These are phyloP conservation scores for Paramecium sonneborni DNA, from an alignment of 73 alveolate species.

Conservation along the genomic window DNA sequence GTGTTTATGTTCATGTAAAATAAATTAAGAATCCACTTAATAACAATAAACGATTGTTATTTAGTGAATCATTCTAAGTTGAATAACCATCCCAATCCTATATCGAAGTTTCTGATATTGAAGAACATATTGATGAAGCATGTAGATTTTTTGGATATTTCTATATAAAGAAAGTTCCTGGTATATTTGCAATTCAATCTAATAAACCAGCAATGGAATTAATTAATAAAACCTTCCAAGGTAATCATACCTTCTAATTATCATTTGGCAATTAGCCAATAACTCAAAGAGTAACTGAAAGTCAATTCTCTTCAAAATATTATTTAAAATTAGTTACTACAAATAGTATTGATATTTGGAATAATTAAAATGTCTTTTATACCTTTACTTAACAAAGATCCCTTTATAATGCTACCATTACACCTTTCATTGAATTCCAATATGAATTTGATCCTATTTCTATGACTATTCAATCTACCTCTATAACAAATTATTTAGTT, in stretches of 20 bases:
- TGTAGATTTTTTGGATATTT: conserved; percentile 40
- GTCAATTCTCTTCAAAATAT: neutral
- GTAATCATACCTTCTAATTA: neutral
- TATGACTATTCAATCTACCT: neutral
- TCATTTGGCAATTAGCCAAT: neutral
- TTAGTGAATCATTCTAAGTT: conserved; percentile 1
- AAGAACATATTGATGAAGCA: conserved; percentile 39
- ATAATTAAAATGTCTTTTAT: neutral
- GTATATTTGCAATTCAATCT: neutral
- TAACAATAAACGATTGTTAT: neutral
- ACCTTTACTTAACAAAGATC: conserved; percentile 1
- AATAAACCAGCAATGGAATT: neutral
- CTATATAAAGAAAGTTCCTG: conserved; percentile 4
- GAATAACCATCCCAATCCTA: neutral
- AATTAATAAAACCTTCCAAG: neutral
- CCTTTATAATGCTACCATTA: neutral
- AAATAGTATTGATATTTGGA: neutral
- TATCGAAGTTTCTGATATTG: neutral
- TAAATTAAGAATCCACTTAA: neutral
- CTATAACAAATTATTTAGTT: neutral
- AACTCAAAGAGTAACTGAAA: neutral
- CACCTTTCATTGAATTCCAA: neutral
- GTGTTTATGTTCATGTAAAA: conserved; percentile 30
- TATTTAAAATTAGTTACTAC: conserved; percentile 46
- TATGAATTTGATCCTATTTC: conserved; percentile 52